Evolutionary conservation across 805 yeast species (phyloP).

Genomic region (Metschnikowia noctiluminum): DNA sequence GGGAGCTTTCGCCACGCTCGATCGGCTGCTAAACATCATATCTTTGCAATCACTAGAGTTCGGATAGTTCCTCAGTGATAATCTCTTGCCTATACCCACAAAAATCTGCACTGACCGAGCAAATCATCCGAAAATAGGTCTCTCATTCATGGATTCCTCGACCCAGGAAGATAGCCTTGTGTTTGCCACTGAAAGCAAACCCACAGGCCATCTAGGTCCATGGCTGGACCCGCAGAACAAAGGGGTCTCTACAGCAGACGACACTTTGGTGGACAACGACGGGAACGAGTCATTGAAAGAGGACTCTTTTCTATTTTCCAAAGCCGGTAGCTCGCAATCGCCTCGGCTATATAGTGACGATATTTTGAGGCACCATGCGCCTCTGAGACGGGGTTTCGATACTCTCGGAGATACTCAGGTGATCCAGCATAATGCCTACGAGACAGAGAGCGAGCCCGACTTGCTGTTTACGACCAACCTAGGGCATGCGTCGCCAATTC

Average conservation of each 20-base stretch:
- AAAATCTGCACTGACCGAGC: not conserved
- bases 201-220: slow-evolving; percentile 3
- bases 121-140: not conserved
- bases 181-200: slow-evolving; percentile 22
- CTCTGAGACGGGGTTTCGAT: slow-evolving; percentile 6
- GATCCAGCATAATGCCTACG: not conserved
- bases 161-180: slow-evolving; percentile 29
- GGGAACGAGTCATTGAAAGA: slow-evolving; percentile 4
- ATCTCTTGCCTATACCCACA: too few species aligned
- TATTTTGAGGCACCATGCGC: not conserved
- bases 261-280: slow-evolving; percentile 8
- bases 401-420: slow-evolving; percentile 10
- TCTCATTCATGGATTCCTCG: slow-evolving; percentile 6
- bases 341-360: not conserved
- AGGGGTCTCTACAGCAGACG: not conserved
- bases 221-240: slow-evolving; percentile 7
- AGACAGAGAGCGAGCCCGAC: not conserved
- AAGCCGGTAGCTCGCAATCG: not conserved
- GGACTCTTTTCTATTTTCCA: slow-evolving; percentile 11
- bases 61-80: too few species aligned
- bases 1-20: too few species aligned
- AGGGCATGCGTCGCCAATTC: not conserved
- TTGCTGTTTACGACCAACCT: not conserved
- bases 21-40: too few species aligned
- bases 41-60: too few species aligned